These are phyloP conservation scores for Nyctanthes arbortristis DNA, from an alignment of 257 asterid genomes.

Conservation along the genomic window DNA sequence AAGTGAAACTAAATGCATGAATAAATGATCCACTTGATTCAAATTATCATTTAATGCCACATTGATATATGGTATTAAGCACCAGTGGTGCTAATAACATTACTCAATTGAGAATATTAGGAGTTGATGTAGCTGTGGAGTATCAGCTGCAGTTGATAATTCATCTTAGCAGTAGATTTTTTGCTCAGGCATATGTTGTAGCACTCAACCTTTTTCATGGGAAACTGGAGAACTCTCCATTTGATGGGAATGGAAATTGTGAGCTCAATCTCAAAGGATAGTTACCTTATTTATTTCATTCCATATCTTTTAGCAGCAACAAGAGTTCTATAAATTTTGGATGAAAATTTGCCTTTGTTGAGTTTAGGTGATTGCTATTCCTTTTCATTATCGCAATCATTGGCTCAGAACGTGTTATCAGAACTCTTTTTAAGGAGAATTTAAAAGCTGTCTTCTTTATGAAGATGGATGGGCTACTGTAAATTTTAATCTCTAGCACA, in stretches of 20 bases:
- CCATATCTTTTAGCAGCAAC: neutral
- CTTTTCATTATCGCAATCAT: neutral
- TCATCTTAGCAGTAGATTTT: neutral
- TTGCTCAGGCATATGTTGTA: too few relatives aligned
- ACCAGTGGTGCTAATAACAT: too few relatives aligned
- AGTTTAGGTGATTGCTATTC: neutral
- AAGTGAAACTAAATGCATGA: too few relatives aligned
- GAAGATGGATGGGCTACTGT: neutral
- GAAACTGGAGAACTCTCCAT: neutral
- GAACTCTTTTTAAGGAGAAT: neutral
- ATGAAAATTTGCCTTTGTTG: neutral
- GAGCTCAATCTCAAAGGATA: neutral
- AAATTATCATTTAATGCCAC: too few relatives aligned
- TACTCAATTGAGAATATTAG: too few relatives aligned
- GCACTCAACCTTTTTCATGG: neutral
- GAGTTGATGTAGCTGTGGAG: neutral
- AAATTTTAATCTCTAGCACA: neutral
- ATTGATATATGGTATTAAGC: too few relatives aligned
- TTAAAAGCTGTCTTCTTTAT: neutral
- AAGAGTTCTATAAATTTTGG: neutral
- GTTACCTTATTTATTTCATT: neutral
- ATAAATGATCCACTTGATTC: too few relatives aligned
- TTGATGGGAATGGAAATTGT: neutral
- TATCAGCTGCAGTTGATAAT: neutral
- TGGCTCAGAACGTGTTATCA: neutral